Percentiles rank a stretch among this genome's conserved stretches.
Evolutionary conservation across 371 early-diverging fungal genomes (phyloP).

Genomic region (Mucor velutinosus): DNA sequence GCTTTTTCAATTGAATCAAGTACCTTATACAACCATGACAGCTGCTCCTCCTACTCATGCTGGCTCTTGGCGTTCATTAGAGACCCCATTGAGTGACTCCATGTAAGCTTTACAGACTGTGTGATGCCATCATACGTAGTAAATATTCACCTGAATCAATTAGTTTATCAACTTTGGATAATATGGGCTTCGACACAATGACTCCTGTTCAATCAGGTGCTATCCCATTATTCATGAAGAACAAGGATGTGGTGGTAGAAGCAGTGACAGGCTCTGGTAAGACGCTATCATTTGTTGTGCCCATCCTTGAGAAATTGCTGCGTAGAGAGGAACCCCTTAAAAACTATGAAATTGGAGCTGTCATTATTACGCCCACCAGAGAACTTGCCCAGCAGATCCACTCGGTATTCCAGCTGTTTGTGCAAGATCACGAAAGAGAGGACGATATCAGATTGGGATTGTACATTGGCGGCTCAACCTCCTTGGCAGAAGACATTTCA

Average conservation of each 20-base stretch:
- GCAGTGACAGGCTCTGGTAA: conserved; percentile 99
- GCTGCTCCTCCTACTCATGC: conserved; percentile 39
- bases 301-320: conserved; percentile 87
- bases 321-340: conserved; percentile 60
- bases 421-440: conserved; percentile 40
- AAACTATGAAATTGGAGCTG: conserved; percentile 82
- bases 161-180: conserved; percentile 35
- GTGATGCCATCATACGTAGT: neutral
- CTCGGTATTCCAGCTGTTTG: conserved; percentile 70
- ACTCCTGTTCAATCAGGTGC: conserved; percentile 68
- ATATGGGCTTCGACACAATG: conserved; percentile 48
- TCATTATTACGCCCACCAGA: conserved; percentile 95
- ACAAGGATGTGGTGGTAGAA: conserved; percentile 98
- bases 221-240: conserved; percentile 86
- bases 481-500: conserved; percentile 67
- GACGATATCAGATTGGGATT: conserved; percentile 54
- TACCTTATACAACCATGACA: conserved; percentile 21
- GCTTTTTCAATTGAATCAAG: neutral
- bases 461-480: conserved; percentile 74
- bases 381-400: conserved; percentile 96
- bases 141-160: neutral
- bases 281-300: conserved; percentile 97
- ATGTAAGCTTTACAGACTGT: conserved; percentile 27
- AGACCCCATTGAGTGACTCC: conserved; percentile 35
- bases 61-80: conserved; percentile 41